Base-by-base conservation (phyloP, 495 filamentous ascomycete species). In the Recurvomyces mirabilis region DNA sequence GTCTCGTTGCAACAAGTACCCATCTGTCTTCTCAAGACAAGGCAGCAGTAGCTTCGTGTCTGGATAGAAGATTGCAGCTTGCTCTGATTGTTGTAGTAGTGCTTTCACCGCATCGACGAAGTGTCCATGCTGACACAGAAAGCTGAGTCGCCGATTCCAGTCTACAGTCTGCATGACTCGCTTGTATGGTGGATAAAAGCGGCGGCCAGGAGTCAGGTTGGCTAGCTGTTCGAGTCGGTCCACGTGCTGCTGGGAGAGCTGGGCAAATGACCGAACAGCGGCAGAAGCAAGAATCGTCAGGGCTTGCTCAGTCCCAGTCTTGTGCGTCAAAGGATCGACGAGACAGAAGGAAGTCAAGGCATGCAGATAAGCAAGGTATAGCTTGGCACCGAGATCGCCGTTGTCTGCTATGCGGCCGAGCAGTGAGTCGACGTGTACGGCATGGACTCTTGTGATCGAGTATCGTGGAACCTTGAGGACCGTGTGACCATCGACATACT, bases 301-400 rank as follows among this genome's bases (percentile, higher is more conserved):
- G 0, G 72, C 67, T 50, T 81, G 64, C 45, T 84, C 80, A 0
- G 76, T 82, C 0, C 81, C 81, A 2, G 76, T 83, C 20, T 59
- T 65, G 0, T 51, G 43, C 0, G 74, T 79, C 0, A 84, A 55
- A 0, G 65, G 62, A 49, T 86, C 81, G 0, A 72, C 68, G 0
- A 82, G 47, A 33, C 66, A 72, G 38, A 65, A 69, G 1, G 76
- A 72, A 0, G 79, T 84, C 0, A 77, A n/a, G 0, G 77, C 78
- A 35, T 55, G 52, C 5, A 83, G 62, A 40, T 74, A 75, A 28
- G 62, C 67, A 9, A 74, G 51, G 38, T 65, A 67, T 0, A 82
- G 56, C 49, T 68, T 73, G 61, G 70, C 74, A 13, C 69, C 62
- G 1, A 81, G 38, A 18, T 37, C 31, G 14, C 43, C 43, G 43